A percentile compares a stretch with the other conserved stretches of the same genome.
Conservation (phyloP, 306 rosid species). For the Rosa chinensis region DNA sequence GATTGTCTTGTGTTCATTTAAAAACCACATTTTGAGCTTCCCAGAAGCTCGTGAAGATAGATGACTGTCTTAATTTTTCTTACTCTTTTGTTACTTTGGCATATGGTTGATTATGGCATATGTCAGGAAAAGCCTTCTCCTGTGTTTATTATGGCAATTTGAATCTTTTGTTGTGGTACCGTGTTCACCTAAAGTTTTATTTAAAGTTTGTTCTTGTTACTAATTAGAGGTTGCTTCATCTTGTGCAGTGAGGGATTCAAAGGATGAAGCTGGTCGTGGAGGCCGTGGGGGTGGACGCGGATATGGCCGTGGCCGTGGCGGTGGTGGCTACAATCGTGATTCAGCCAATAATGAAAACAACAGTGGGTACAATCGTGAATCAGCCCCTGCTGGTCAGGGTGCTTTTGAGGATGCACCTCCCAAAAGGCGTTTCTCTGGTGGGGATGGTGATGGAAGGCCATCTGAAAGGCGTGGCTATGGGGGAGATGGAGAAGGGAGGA, state of each 20-base stretch:
- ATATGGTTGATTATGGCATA: not conserved
- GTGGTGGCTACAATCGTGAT: constrained; percentile 56
- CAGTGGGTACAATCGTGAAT: constrained; percentile 45
- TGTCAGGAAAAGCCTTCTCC: not conserved
- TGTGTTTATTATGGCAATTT: not conserved
- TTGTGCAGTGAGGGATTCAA: constrained; percentile 72
- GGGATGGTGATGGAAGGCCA: constrained; percentile 54
- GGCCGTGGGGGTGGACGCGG: constrained; percentile 77
- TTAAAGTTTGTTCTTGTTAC: not conserved
- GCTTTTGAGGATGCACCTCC: constrained; percentile 55
- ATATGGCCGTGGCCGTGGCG: constrained; percentile 44
- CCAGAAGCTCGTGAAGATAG: not conserved
- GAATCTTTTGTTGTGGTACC: not conserved
- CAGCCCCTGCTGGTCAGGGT: constrained; percentile 45
- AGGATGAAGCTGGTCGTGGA: constrained; percentile 60
- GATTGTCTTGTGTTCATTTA: not conserved
- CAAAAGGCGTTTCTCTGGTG: constrained; percentile 68
- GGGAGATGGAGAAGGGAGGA: constrained; percentile 58
- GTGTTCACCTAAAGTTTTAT: not conserved
- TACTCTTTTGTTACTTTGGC: not conserved
- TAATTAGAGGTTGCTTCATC: not conserved
- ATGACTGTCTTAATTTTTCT: not conserved
- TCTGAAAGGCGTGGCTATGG: constrained; percentile 69
- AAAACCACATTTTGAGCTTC: not conserved
- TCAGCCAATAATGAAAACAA: constrained; percentile 45